Base-by-base conservation (phyloP, 768 basidiomycete species). In the Sporobolomyces phaffii region DNA sequence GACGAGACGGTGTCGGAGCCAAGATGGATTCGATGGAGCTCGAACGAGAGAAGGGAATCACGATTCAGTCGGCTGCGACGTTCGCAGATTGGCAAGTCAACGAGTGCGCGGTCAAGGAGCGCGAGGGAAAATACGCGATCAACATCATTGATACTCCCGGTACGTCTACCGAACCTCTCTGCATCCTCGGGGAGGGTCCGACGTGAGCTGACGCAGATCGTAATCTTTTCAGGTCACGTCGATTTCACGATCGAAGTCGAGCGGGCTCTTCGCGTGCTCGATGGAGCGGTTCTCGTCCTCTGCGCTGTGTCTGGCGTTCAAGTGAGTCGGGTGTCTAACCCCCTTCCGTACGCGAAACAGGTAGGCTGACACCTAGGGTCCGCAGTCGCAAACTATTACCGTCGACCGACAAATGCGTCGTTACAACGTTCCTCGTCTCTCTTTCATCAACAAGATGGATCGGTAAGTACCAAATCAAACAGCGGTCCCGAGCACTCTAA, bases 11-110 rank as follows among this genome's bases (percentile, higher is more conserved):
- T 33, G 92, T 98, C 24, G 96, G 96, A 58, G 96, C 96, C 11
- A 99, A 99, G 81, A 99, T 99, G 96, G 96, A 99, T 78, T 90
- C 88, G 73, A 99, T 99, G 96, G 96, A 99, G 69, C 81, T 99
- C 6, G 96, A 99, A 78, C 83, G 94, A 51, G 96, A 98, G 79
- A 98, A 99, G 80, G 96, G 96, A 43, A 99, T 99, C 74, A 99
- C 96, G 38, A 99, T 99, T 69, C 96, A 99, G 79, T 92, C 90
- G 74, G 96, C 96, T 5, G 96, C 96, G 2, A 98, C 96, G 0
- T 99, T 93, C 79, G 94, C 91, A 73, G 94, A 98, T 76, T 99
- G 96, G 96, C 83, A 88, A 2, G 72, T 69, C 10, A 53, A 68
- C 14, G 73, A 73, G 14, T 28, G 36, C 18, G 50, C 64, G 14